Percentiles rank a stretch among this genome's conserved stretches.
Conservation (phyloP, 106 monocot genomes). For the Cymbidium sinense region DNA sequence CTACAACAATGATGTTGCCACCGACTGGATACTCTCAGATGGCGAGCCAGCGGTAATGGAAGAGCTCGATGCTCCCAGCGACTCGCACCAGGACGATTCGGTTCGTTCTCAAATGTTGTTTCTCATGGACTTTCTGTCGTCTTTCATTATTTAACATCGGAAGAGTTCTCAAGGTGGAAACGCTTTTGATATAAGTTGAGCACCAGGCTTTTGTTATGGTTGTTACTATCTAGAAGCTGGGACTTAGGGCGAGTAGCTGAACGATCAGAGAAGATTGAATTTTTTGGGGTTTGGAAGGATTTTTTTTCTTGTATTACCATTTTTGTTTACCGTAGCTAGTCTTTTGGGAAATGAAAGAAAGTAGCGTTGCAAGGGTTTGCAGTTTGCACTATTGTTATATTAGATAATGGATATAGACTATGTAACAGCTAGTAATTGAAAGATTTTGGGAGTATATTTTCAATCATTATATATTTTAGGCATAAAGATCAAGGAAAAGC, state of each 20-base stretch:
- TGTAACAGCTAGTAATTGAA: background rate
- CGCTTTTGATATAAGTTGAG: background rate
- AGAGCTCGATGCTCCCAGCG: background rate
- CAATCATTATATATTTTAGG: background rate
- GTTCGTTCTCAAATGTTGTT: slow-evolving; percentile 7
- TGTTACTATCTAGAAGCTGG: background rate
- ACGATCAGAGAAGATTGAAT: background rate
- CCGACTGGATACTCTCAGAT: background rate
- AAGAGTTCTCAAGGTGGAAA: background rate
- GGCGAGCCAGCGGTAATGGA: slow-evolving; percentile 5
- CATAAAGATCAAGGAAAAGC: background rate
- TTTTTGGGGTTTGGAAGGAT: background rate
- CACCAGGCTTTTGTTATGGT: background rate
- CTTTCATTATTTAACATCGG: background rate
- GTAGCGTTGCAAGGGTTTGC: background rate
- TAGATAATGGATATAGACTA: background rate
- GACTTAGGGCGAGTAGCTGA: background rate
- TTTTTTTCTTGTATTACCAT: background rate
- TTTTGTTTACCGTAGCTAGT: background rate
- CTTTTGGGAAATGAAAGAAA: background rate
- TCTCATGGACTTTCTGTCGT: background rate
- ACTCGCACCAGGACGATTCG: background rate
- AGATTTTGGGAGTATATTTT: background rate
- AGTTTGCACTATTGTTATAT: background rate
- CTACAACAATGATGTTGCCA: slow-evolving; percentile 24